A percentile compares a stretch with the other conserved stretches of the same genome.
These are phyloP conservation scores for Suhomyces kilbournensis DNA, from an alignment of 805 yeast genomes.

Conservation along the genomic window DNA sequence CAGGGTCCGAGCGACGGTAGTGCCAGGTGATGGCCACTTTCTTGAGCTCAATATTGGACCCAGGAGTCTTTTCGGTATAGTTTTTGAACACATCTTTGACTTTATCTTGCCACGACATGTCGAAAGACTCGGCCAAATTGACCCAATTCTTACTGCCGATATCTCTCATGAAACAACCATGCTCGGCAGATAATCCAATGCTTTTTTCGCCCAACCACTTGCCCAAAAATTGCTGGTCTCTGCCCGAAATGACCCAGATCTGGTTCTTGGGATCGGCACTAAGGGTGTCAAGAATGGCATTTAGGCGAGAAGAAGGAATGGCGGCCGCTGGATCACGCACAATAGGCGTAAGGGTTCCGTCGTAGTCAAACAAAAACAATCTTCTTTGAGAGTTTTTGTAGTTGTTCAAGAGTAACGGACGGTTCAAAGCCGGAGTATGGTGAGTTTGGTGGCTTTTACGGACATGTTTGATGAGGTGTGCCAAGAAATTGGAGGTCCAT, in stretches of 20 bases:
- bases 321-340: conserved; percentile 98
- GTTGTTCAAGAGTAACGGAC: conserved; percentile 57
- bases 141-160: conserved; percentile 70
- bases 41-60: conserved; percentile 80
- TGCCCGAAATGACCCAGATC: conserved; percentile 94
- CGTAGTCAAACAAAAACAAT: conserved; percentile 89
- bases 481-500: conserved; percentile 71
- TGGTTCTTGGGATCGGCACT: conserved; percentile 76
- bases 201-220: conserved; percentile 77
- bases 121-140: conserved; percentile 75
- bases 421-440: conserved; percentile 70
- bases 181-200: conserved; percentile 92
- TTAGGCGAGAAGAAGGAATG: conserved; percentile 77
- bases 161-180: conserved; percentile 90
- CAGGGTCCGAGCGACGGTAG: conserved; percentile 92
- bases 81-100: conserved; percentile 71
- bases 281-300: conserved; percentile 55
- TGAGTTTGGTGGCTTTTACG: conserved; percentile 43
- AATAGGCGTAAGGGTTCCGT: conserved; percentile 95
- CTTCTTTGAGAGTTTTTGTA: conserved; percentile 65
- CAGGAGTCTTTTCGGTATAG: conserved; percentile 88
- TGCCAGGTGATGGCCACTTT: conserved; percentile 98
- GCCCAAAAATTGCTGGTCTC: conserved; percentile 87
- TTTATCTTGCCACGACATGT: conserved; percentile 92
- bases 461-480: conserved; percentile 43